A percentile compares a stretch with the other conserved stretches of the same genome.
phyloP scores from a whole-genome alignment of 306 rosid genomes.

The Sicyos edulis region DNA sequence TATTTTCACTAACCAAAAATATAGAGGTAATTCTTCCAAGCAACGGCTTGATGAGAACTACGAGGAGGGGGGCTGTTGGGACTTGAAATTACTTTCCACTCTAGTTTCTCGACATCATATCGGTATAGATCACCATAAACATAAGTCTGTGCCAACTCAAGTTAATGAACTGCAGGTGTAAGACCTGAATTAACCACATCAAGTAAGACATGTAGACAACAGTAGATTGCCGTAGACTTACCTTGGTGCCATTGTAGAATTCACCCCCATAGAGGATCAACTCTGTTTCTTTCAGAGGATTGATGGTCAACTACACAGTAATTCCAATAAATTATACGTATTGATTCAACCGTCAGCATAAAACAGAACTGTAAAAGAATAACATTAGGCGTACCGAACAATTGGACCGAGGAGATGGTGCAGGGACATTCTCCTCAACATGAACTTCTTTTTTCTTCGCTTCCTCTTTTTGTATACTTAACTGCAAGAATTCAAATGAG shows the following conservation, averaged over 20 bases:
- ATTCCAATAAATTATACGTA: not conserved
- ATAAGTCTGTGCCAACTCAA: slow-evolving; percentile 55
- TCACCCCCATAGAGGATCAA: slow-evolving; percentile 87
- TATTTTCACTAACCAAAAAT: slow-evolving; percentile 51
- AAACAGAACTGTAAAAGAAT: not conserved
- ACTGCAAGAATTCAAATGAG: slow-evolving; percentile 29
- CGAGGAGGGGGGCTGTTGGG: slow-evolving; percentile 99
- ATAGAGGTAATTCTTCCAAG: slow-evolving; percentile 90
- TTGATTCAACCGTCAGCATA: not conserved
- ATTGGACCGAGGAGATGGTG: slow-evolving; percentile 90
- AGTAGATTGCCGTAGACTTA: slow-evolving; percentile 19
- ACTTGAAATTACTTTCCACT: slow-evolving; percentile 83
- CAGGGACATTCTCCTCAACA: slow-evolving; percentile 84
- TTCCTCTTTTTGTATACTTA: slow-evolving; percentile 82
- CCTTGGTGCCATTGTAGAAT: slow-evolving; percentile 95
- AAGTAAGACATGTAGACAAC: slow-evolving; percentile 2
- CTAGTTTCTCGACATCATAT: slow-evolving; percentile 80
- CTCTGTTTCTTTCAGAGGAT: slow-evolving; percentile 94
- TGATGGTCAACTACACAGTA: slow-evolving; percentile 54
- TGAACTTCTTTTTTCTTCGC: slow-evolving; percentile 93
- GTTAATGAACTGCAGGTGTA: slow-evolving; percentile 13
- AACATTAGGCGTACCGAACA: slow-evolving; percentile 48
- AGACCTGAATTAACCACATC: slow-evolving; percentile 10
- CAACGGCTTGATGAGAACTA: slow-evolving; percentile 95
- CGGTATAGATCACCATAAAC: slow-evolving; percentile 85